Evolutionary conservation across 192 early-diverging fungal species (phyloP).

Genomic region (Backusella westeae): DNA sequence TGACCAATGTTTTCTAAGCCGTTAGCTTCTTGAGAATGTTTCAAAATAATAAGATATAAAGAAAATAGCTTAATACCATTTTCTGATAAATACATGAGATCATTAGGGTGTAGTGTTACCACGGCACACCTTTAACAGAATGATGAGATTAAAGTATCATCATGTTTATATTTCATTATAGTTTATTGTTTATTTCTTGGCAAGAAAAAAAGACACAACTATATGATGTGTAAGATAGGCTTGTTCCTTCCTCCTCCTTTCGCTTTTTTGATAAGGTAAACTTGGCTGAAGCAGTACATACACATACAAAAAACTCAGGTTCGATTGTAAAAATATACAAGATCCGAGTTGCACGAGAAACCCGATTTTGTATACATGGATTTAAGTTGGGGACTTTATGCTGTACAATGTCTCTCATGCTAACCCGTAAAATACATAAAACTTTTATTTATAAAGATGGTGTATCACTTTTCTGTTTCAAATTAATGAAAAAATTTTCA

Average conservation of each 20-base stretch:
- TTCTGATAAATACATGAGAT: background rate
- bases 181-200: background rate
- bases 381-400: background rate
- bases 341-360: background rate
- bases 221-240: background rate
- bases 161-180: background rate
- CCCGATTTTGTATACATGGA: background rate
- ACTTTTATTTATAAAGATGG: background rate
- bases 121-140: background rate
- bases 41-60: background rate
- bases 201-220: background rate
- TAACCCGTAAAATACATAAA: background rate
- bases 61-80: background rate
- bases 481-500: background rate
- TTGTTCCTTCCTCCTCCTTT: too few relatives aligned
- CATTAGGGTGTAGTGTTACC: background rate
- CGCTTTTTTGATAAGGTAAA: background rate
- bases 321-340: background rate
- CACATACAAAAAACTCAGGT: background rate
- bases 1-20: background rate
- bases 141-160: background rate
- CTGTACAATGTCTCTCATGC: background rate
- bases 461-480: background rate
- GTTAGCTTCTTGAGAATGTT: background rate
- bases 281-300: background rate